These are phyloP conservation scores for Citrus inodora DNA, from an alignment of 345 rosid genomes.

Conservation along the genomic window DNA sequence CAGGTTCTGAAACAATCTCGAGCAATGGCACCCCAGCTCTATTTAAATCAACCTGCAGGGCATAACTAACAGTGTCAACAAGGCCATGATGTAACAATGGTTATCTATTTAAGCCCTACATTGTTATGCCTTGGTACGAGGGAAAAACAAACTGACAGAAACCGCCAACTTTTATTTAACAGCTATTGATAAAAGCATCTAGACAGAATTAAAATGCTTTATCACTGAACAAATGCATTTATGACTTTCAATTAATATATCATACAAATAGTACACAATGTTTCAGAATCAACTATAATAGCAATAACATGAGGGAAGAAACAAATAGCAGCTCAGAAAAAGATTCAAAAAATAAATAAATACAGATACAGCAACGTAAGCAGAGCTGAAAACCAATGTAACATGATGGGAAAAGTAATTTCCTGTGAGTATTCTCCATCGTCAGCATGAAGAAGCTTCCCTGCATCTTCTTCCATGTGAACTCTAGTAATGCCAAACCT, in stretches of 20 bases:
- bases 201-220: neutral
- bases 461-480: constrained; percentile 99
- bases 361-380: neutral
- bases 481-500: constrained; percentile 89
- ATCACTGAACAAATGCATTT: neutral
- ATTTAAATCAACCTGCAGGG: constrained; percentile 79
- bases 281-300: neutral
- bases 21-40: constrained; percentile 98
- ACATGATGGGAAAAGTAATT: constrained; percentile 24
- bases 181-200: neutral
- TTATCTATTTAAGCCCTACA: neutral
- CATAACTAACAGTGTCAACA: constrained; percentile 11
- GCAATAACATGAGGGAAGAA: neutral
- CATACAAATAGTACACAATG: neutral
- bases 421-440: constrained; percentile 76
- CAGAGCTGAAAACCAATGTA: constrained; percentile 1
- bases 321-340: constrained; percentile 2
- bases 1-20: constrained; percentile 97
- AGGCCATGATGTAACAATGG: neutral
- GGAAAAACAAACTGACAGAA: neutral
- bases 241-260: neutral
- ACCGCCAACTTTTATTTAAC: neutral
- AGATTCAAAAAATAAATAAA: neutral
- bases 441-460: constrained; percentile 79
- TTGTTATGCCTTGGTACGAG: neutral